Conservation (phyloP, 228 moss, liverwort and hornwort genomes). For the Sphagnum fallax region DNA sequence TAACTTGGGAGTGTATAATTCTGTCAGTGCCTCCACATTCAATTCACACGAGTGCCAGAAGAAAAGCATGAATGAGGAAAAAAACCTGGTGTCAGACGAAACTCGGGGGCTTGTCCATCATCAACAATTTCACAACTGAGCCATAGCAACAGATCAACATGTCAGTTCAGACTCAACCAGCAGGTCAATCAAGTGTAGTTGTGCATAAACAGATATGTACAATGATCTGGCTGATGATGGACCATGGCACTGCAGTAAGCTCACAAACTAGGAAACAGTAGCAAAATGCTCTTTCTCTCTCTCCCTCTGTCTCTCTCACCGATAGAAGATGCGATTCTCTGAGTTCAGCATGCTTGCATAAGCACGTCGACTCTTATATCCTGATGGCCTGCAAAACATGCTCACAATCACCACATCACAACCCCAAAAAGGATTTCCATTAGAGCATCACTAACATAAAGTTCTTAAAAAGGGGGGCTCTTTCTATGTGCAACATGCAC, state of each 20-base stretch:
- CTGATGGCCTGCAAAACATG: constrained; percentile 67
- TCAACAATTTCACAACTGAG: constrained; percentile 86
- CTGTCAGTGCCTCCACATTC: too few relatives aligned
- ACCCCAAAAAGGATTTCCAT: neutral
- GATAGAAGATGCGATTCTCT: constrained; percentile 85
- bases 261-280: too few relatives aligned
- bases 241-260: too few relatives aligned
- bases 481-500: too few relatives aligned
- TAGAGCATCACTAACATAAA: too few relatives aligned
- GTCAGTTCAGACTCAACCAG: neutral
- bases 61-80: neutral
- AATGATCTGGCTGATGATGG: too few relatives aligned
- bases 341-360: constrained; percentile 94
- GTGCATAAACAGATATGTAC: too few relatives aligned
- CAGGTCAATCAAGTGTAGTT: neutral
- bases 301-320: constrained; percentile 27
- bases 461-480: too few relatives aligned
- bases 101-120: constrained; percentile 91
- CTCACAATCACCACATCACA: neutral
- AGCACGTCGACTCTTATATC: constrained; percentile 74
- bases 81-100: constrained; percentile 82
- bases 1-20: too few relatives aligned
- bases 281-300: too few relatives aligned
- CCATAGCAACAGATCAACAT: neutral
- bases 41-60: too few relatives aligned